Base-by-base conservation (phyloP, 2,329 filamentous ascomycete species). In the Aspergillus niger region DNA sequence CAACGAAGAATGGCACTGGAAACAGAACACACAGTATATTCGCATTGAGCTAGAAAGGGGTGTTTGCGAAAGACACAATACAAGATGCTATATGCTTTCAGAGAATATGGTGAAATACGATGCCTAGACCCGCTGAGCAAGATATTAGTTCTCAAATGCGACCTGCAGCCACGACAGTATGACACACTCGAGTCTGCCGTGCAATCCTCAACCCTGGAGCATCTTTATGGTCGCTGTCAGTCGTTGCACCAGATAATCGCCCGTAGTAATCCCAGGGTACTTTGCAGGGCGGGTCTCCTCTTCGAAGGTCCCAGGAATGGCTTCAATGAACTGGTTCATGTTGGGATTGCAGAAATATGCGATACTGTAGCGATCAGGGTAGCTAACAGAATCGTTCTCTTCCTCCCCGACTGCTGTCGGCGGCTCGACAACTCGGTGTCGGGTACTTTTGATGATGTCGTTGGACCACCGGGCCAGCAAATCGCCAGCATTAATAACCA, bases 291-390 rank as follows among this genome's bases (percentile, higher is more conserved):
- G 78, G 62, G 89, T 76, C 56, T 83, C 81, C 3, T 77, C 77
- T 1, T 76, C 79, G 71, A 86, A 94, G 0, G 92, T 96, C 0
- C 91, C 90, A 0, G 91, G 92, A 48, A 96, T 86, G 1, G 89
- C 91, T 67, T 95, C 90, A 65, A 96, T 96, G 58, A 85, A 79
- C 66, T 83, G 85, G 62, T 90, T 85, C 72, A 86, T 89, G 72
- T 96, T 92, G 8, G 92, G 91, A 68, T 96, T 94, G 81, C 92
- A 96, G 74, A 96, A 96, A 78, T 96, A 97, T 68, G 92, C 93
- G 72, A 97, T 89, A 69, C 90, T 94, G 72, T 97, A 97, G 41
- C 90, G 82, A 0, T 91, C 82, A 1, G 92, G 91, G 74, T 96
- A 89, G 17, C 70, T 67, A 24, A 76, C 75, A 1, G 70, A 67